phyloP scores from a whole-genome alignment of 2,329 filamentous ascomycete species.

The Monosporascus sp. region DNA sequence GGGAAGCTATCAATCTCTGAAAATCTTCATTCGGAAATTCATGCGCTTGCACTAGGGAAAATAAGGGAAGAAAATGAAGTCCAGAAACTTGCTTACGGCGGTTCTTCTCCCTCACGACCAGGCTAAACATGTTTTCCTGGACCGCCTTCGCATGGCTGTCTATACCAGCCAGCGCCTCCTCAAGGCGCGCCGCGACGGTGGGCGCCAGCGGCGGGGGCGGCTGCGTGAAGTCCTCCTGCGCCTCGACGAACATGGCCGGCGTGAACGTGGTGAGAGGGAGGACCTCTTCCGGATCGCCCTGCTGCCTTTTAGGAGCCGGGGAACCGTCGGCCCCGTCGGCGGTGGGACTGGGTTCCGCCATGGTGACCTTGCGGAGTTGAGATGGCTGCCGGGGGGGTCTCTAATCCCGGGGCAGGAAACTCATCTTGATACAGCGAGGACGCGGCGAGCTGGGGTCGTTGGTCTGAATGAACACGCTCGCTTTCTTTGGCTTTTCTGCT shows the following conservation, averaged over 20 bases:
- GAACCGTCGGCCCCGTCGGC: not conserved
- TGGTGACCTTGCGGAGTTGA: not conserved
- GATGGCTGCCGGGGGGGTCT: not conserved
- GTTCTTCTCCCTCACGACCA: constrained; percentile 12
- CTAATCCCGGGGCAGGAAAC: not conserved
- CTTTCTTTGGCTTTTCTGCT: too few species aligned
- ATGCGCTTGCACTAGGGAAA: too few species aligned
- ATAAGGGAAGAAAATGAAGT: too few species aligned
- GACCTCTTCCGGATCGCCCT: constrained; percentile 14
- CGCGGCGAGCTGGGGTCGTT: not conserved
- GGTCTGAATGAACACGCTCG: not conserved
- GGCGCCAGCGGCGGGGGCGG: constrained; percentile 16
- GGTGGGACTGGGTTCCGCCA: not conserved
- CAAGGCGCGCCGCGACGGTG: constrained; percentile 9
- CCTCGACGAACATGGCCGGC: constrained; percentile 11
- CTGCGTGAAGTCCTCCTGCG: constrained; percentile 18
- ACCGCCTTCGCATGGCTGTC: constrained; percentile 20
- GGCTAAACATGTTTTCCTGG: constrained; percentile 19
- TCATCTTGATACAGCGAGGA: not conserved
- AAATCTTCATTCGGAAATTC: too few species aligned
- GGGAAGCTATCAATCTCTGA: not conserved
- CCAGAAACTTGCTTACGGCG: constrained; percentile 5
- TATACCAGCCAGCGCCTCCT: constrained; percentile 11
- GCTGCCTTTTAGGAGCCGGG: constrained; percentile 1
- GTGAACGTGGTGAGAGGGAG: constrained; percentile 23